Conservation (phyloP, 257 asterid genomes). For the Salvia rosmarinus region DNA sequence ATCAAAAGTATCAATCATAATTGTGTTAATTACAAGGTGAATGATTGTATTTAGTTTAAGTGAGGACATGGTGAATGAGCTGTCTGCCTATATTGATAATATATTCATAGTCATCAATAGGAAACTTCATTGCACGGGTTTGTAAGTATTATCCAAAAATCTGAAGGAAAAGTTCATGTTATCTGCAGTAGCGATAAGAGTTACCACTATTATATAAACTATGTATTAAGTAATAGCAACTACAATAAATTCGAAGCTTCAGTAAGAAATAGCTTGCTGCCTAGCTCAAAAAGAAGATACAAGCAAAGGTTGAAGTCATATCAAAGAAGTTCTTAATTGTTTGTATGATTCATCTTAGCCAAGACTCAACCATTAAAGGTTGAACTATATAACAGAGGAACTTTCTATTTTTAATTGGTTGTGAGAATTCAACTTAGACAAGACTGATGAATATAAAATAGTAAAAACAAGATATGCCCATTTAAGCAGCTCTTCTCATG, state of each 20-base stretch:
- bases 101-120: too few species aligned
- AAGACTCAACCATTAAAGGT: background rate
- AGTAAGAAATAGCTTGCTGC: background rate
- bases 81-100: too few species aligned
- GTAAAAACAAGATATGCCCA: background rate
- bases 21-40: too few species aligned
- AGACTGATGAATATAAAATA: slow-evolving; percentile 16
- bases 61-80: too few species aligned
- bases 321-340: background rate
- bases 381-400: background rate
- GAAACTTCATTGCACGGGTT: too few species aligned
- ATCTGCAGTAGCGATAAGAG: background rate
- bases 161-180: background rate
- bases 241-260: background rate
- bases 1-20: background rate
- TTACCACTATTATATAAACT: too few species aligned
- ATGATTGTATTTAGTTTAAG: too few species aligned
- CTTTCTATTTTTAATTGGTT: background rate
- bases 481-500: slow-evolving; percentile 8
- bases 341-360: background rate
- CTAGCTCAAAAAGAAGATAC: background rate
- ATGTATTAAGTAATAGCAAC: too few species aligned
- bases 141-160: background rate
- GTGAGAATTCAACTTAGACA: background rate
- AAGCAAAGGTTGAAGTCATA: background rate